Base-by-base conservation (phyloP, 495 filamentous ascomycete species). In the Chaetomium cochliodes region DNA sequence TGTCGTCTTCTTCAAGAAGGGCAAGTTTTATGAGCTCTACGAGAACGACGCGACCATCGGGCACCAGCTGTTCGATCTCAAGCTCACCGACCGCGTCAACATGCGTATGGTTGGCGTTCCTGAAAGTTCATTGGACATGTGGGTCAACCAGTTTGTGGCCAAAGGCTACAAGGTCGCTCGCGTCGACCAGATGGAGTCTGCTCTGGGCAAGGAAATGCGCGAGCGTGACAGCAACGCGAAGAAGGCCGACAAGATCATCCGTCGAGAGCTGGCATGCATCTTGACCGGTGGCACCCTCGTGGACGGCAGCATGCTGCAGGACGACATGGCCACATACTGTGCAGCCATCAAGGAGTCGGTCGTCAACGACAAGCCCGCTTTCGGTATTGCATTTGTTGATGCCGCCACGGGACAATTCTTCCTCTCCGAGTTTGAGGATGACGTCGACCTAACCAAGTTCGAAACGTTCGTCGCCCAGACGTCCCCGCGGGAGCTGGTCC, bases 1-100 rank as follows among this genome's bases (percentile, higher is more conserved):
- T 0, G 88, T 99, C 23, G 94, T 99, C 16, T 99, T 99, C 79
- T 99, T 99, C 83, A 98, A 97, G 78, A 99, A 99, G 79, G 94
- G 94, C 64, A 99, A 99, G 73, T 99, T 99, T 77, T 99, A 96
- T 74, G 94, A 99, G 73, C 83, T 99, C 0, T 99, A 97, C 73
- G 96, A 99, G 73, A 96, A 97, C 65, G 94, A 99, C 79, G 94
- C 94, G 16, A 97, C 93, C 0, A 91, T 99, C 61, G 96, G 96
- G 15, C 92, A 98, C 73, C 94, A 97, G 76, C 81, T 96, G 26
- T 99, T 99, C 72, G 94, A 99, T 74, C 81, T 99, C 39, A 99
- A 99, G 78, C 89, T 98, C 65, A 99, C 96, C 0, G 96, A 98
- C 69, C 85, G 94, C 65, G 93, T 99, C 68, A 99, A 99, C 76